Conservation (phyloP, 257 asterid genomes). For the Nicotiana obtusifolia region DNA sequence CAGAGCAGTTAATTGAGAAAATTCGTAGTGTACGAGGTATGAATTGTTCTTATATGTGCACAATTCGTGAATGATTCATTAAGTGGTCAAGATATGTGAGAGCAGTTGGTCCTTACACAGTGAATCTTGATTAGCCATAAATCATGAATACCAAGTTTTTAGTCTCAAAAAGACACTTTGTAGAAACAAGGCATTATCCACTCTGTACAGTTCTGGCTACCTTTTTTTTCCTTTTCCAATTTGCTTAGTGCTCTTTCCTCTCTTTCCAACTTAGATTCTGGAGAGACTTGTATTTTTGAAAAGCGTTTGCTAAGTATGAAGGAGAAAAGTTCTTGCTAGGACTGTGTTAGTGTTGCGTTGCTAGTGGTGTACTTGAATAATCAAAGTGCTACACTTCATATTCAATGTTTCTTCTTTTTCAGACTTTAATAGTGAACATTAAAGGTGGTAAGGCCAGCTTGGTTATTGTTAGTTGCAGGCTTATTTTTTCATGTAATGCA, state of each 20-base stretch:
- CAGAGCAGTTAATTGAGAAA: constrained; percentile 87
- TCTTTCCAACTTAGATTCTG: background rate
- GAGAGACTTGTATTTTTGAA: background rate
- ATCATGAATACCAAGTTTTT: background rate
- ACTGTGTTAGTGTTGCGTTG: background rate
- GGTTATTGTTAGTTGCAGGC: background rate
- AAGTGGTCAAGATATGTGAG: background rate
- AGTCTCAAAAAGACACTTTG: background rate
- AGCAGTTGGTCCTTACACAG: background rate
- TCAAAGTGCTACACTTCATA: background rate
- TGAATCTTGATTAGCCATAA: background rate
- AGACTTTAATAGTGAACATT: background rate
- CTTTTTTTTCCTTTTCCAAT: background rate
- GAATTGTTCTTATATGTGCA: constrained; percentile 8
- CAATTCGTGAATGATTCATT: background rate
- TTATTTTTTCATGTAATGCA: background rate
- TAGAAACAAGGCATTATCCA: background rate
- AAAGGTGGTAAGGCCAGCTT: background rate
- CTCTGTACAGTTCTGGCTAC: background rate
- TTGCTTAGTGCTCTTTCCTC: background rate
- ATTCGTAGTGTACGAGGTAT: constrained; percentile 79
- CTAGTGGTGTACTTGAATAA: background rate
- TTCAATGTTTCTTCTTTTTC: background rate
- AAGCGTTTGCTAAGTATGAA: background rate
- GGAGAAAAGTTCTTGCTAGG: background rate